These are phyloP conservation scores for Maudiozyma pseudohumilis DNA, from an alignment of 805 yeast species.

Conservation along the genomic window DNA sequence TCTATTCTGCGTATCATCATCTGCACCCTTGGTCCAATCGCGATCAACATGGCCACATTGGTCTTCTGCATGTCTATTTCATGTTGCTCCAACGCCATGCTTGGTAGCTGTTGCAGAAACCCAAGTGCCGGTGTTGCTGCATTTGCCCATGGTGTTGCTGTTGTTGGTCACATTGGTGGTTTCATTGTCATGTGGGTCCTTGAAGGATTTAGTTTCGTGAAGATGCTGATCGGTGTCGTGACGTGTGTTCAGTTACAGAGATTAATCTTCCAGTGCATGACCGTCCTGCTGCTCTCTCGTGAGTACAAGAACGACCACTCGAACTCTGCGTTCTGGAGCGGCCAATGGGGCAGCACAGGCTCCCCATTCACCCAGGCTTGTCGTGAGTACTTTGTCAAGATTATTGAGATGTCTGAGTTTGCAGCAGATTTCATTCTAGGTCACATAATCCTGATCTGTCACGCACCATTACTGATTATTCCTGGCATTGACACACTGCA, in stretches of 20 bases:
- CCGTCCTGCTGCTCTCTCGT: constrained; percentile 70
- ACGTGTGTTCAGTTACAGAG: constrained; percentile 83
- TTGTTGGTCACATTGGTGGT: constrained; percentile 72
- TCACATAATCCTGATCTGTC: constrained; percentile 76
- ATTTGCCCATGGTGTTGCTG: constrained; percentile 93
- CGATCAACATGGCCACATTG: constrained; percentile 74
- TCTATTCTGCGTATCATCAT: constrained; percentile 61
- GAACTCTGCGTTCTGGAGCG: constrained; percentile 98
- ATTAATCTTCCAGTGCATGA: constrained; percentile 71
- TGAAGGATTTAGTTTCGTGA: constrained; percentile 83
- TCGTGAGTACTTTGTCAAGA: constrained; percentile 90
- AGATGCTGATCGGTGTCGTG: constrained; percentile 76
- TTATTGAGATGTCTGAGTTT: constrained; percentile 87
- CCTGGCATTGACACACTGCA: constrained; percentile 96
- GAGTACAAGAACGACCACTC: constrained; percentile 93
- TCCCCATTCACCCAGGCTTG: constrained; percentile 91
- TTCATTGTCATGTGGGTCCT: constrained; percentile 94
- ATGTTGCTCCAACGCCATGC: constrained; percentile 93
- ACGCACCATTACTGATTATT: constrained; percentile 73
- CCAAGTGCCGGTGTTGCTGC: constrained; percentile 94
- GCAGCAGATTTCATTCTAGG: constrained; percentile 95
- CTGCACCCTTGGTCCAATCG: constrained; percentile 86
- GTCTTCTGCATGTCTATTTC: constrained; percentile 68
- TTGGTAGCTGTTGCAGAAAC: constrained; percentile 90
- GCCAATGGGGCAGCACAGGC: constrained; percentile 94